Evolutionary conservation across 1,139 yeast species (phyloP).

Genomic region (Magnusiomyces fungicola): DNA sequence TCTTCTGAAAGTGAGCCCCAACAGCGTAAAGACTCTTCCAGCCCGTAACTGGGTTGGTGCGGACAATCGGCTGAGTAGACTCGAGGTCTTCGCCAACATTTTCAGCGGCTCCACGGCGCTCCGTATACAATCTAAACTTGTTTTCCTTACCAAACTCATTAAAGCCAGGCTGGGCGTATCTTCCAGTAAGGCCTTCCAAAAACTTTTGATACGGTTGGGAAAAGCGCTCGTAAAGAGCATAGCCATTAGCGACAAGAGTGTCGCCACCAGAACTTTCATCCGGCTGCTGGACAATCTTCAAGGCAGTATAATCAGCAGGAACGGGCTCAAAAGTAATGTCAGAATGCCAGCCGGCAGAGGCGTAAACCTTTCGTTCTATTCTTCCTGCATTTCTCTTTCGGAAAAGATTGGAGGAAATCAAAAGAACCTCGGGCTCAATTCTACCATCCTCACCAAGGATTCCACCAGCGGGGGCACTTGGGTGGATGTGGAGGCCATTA

Average conservation of each 20-base stretch:
- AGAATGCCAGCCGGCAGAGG: conserved; percentile 36
- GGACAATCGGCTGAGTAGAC: conserved; percentile 39
- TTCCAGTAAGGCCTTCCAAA: conserved; percentile 35
- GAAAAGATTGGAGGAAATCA: conserved; percentile 23
- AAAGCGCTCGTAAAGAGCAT: conserved; percentile 42
- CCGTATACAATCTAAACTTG: conserved; percentile 34
- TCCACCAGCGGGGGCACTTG: conserved; percentile 32
- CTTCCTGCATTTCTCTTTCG: conserved; percentile 17
- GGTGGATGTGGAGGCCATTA: conserved; percentile 48
- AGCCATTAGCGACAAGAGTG: conserved; percentile 42
- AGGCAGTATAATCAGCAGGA: conserved; percentile 41
- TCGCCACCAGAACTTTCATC: conserved; percentile 38
- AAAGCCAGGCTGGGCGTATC: conserved; percentile 27
- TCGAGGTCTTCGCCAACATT: conserved; percentile 26
- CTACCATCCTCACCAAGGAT: conserved; percentile 18
- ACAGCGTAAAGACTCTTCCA: conserved; percentile 41
- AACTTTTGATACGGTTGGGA: conserved; percentile 38
- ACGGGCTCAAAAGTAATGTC: conserved; percentile 43
- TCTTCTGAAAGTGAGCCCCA: conserved; percentile 36
- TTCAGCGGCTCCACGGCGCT: conserved; percentile 32
- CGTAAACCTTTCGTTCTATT: conserved; percentile 6
- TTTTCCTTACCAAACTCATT: conserved; percentile 34
- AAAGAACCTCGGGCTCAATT: conserved; percentile 20
- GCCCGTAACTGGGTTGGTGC: conserved; percentile 45
- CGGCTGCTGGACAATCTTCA: conserved; percentile 40